Evolutionary conservation across 345 rosid genomes (phyloP).

Genomic region (Populus simonii): DNA sequence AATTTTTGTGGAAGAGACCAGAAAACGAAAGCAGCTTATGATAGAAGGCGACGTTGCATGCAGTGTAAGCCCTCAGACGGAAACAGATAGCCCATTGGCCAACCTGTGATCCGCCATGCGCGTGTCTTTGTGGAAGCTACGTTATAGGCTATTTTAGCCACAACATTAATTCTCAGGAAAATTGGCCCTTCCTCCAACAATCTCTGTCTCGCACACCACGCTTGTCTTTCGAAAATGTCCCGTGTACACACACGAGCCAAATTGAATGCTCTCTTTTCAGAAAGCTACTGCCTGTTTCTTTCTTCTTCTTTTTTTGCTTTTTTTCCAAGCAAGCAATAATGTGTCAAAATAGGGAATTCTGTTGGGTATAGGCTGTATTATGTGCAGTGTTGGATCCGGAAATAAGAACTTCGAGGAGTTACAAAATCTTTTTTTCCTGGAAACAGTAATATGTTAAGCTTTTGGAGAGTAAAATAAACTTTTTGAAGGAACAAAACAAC

Average conservation of each 20-base stretch:
- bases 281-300: too few species aligned
- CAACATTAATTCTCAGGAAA: neutral
- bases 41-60: constrained; percentile 43
- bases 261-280: neutral
- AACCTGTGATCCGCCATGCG: constrained; percentile 35
- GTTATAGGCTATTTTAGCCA: constrained; percentile 7
- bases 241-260: too few species aligned
- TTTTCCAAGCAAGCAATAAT: too few species aligned
- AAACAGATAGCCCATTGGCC: constrained; percentile 32
- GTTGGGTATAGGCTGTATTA: too few species aligned
- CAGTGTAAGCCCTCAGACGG: constrained; percentile 36
- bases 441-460: too few species aligned
- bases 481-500: too few species aligned
- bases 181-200: neutral
- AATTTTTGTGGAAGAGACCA: constrained; percentile 11
- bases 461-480: too few species aligned
- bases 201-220: neutral
- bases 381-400: too few species aligned
- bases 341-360: too few species aligned
- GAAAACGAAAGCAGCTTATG: constrained; percentile 35
- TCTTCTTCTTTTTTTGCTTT: neutral
- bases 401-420: too few species aligned
- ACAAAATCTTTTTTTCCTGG: too few species aligned
- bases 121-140: constrained; percentile 33
- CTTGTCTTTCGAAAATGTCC: constrained; percentile 2